Base-by-base conservation (phyloP, 164 flowering plant genomes). In the Cinnamomum chago region DNA sequence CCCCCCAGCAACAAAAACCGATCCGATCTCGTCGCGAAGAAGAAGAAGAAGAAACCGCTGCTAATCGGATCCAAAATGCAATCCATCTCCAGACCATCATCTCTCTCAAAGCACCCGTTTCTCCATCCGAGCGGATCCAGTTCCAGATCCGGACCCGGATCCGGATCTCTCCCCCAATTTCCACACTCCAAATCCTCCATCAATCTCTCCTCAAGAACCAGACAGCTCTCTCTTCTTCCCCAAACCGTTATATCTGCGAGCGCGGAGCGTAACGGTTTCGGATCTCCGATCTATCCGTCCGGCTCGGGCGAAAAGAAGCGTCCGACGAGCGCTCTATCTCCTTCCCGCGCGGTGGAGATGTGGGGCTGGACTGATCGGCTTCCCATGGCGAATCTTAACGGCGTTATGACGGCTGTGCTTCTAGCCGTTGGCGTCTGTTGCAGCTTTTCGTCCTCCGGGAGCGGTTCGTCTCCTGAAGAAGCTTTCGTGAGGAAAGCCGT, bases 401-500 rank as follows among this genome's bases (percentile, higher is more conserved):
- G 71, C 55, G 25, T 18, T 23, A 40, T 40, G n/a, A 30, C 47
- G 69, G 47, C 71, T 11, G 40, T 20, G 25, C 28, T 71, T 55
- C 28, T 14, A 3, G 10, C 28, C 14, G 27, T 64, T 13, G 3
- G 27, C 65, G 35, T 55, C 64, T 11, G 28, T 17, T 14, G 22
- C 73, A 24, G 35, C 25, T 13, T 15, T 20, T 55, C 64, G 22
- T 17, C 73, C 18, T 5, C 73, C 0, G 12, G 9, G 10, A 25
- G 35, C 33, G 55, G 72, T 50, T 67, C 77, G 65, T 20, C 74
- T 33, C 76, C 79, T 11, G 77, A 73, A 51, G 77, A 81, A 24
- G 82, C 80, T 24, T 92, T 92, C 74, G 91, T 92, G 47, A 82
- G 85, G 77, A 86, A 90, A 73, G 86, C 92, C 35, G 81, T 92